These are phyloP conservation scores for Clavulina sp. DNA, from an alignment of 768 basidiomycete species.

Conservation along the genomic window DNA sequence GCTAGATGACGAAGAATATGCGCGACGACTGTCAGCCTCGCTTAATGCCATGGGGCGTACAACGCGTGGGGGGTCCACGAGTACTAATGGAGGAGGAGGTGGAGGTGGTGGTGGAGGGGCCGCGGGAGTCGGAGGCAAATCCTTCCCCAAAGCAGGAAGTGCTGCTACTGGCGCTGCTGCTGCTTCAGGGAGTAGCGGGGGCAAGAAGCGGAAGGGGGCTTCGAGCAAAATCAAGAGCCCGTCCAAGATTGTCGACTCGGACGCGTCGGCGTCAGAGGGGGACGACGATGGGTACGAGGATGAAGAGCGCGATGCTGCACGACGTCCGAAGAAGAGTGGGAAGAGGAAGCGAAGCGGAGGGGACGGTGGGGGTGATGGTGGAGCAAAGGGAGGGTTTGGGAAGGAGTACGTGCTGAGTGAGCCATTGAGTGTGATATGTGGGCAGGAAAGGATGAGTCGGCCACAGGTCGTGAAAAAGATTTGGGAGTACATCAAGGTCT, in stretches of 20 bases:
- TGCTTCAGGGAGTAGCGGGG: slow-evolving; percentile 12
- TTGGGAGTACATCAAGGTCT: slow-evolving; percentile 85
- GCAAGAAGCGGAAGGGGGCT: slow-evolving; percentile 23
- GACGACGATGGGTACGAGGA: slow-evolving; percentile 29
- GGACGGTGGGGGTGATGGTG: slow-evolving; percentile 19
- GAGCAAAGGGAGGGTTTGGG: slow-evolving; percentile 53
- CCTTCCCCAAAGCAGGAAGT: too few relatives aligned
- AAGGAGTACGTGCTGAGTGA: slow-evolving; percentile 63
- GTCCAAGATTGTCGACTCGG: slow-evolving; percentile 12
- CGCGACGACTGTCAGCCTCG: slow-evolving; percentile 51
- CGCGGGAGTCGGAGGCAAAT: too few relatives aligned
- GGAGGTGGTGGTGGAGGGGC: not conserved
- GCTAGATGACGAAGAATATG: slow-evolving; percentile 51
- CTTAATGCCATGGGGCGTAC: slow-evolving; percentile 35
- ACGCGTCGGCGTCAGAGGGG: slow-evolving; percentile 24
- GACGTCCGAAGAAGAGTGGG: slow-evolving; percentile 25
- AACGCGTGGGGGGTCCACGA: slow-evolving; percentile 16
- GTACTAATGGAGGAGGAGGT: not conserved
- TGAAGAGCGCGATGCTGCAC: slow-evolving; percentile 31
- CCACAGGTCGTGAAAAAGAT: slow-evolving; percentile 82
- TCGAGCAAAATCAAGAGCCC: slow-evolving; percentile 19
- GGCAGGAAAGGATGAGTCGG: slow-evolving; percentile 52
- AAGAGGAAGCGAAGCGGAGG: slow-evolving; percentile 19
- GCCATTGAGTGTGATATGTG: slow-evolving; percentile 53
- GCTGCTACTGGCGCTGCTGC: slow-evolving; percentile 23